Base-by-base conservation (phyloP, 345 rosid species). In the Moricandia arvensis region DNA sequence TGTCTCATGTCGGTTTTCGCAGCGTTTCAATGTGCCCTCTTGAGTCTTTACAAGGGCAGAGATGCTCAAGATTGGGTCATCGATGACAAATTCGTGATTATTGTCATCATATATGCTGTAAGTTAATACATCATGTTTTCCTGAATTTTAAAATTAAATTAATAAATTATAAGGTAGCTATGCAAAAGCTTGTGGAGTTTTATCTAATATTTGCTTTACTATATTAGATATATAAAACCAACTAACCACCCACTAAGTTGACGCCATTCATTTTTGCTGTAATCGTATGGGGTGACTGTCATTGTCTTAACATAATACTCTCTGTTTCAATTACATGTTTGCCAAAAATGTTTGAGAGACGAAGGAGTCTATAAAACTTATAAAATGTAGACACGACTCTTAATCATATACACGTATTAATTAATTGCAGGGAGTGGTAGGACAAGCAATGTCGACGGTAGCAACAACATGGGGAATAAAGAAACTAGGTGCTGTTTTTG, bases 401-500 rank as follows among this genome's bases (percentile, higher is more conserved):
- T 7, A n/a, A 34, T 35, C 37, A 24, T 16, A 58, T 29, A 71
- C 17, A 63, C 30, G 4, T 47, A 33, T 49, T 29, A 21, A 41
- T 54, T 24, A 17, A 21, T 21, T 21, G 24, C n/a, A 93, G 93
- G 97, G 98, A 30, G 80, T 86, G 68, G 87, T 89, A 37, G 97
- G 91, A 69, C 88, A 91, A 49, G 97, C 89, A 4, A 72, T 93
- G 83, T 86, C 96, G 71, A 84, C 79, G 41, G 97, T 91, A 37
- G 93, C 87, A 15, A 83, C 85, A 85, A 72, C 96, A 8, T 91
- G 97, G 96, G 86, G 86, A 37, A 91, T 91, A 10, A 82, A 91
- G 77, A 85, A 86, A 68, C 72, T 84, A 62, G 97, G 92, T 13
- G 92, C 98, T 0, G 83, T 91, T 18, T 91, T 88, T 72, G 86